Evolutionary conservation across 345 rosid species (phyloP).

Genomic region (Populus euphratica): DNA sequence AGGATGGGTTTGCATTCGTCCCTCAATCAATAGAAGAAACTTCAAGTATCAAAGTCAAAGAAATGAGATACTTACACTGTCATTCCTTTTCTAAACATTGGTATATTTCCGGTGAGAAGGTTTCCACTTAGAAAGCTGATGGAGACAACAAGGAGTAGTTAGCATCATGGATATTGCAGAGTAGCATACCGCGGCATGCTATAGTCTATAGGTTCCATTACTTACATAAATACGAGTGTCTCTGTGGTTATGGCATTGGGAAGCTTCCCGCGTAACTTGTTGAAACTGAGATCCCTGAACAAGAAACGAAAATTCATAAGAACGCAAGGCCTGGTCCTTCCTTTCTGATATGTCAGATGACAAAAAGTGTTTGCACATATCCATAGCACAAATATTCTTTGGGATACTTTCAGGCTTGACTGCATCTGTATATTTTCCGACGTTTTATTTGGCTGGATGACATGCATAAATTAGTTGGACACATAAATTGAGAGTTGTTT

Average conservation of each 20-base stretch:
- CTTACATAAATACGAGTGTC: constrained; percentile 44
- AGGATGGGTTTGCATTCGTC: no score
- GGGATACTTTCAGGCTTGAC: background rate
- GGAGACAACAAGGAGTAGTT: constrained; percentile 11
- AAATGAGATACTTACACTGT: constrained; percentile 41
- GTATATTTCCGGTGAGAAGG: constrained; percentile 47
- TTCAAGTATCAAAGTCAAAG: background rate
- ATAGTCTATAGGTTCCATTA: background rate
- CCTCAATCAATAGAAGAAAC: background rate
- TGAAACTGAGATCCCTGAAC: constrained; percentile 63
- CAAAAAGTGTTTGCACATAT: background rate
- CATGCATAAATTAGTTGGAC: background rate
- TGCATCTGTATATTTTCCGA: background rate
- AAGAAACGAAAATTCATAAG: background rate
- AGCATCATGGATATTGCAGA: background rate
- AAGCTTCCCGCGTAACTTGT: constrained; percentile 47
- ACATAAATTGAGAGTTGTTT: background rate
- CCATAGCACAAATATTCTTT: background rate
- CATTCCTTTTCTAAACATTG: constrained; percentile 49
- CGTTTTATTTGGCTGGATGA: background rate
- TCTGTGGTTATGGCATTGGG: constrained; percentile 36
- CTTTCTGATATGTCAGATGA: background rate
- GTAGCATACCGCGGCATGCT: background rate
- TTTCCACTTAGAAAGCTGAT: constrained; percentile 51
- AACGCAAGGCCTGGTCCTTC: background rate